Percentiles rank a stretch among this genome's conserved stretches.
phyloP scores from a whole-genome alignment of 192 early-diverging fungal genomes.

The Backusella macrospora region DNA sequence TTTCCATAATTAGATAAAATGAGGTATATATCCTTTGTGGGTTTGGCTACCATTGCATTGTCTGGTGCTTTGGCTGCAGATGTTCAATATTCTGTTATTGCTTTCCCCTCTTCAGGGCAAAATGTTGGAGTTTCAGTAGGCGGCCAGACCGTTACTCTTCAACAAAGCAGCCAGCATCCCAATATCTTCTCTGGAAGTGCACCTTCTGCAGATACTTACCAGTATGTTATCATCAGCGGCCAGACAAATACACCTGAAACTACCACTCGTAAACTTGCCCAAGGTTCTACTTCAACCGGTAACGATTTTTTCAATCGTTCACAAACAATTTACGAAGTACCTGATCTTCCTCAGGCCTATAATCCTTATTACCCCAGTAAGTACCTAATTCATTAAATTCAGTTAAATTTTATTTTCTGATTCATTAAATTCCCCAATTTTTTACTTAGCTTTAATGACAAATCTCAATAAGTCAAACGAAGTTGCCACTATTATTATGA shows the following conservation, averaged over 20 bases:
- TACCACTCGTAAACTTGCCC: slow-evolving; percentile 27
- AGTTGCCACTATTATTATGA: slow-evolving; percentile 48
- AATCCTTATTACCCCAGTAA: slow-evolving; percentile 49
- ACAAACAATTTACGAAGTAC: slow-evolving; percentile 37
- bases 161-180: slow-evolving; percentile 16
- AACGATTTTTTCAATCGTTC: slow-evolving; percentile 56
- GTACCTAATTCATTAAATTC: slow-evolving; percentile 20
- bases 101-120: slow-evolving; percentile 31
- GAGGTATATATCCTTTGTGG: slow-evolving; percentile 23
- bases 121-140: slow-evolving; percentile 36
- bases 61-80: slow-evolving; percentile 26
- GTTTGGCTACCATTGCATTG: slow-evolving; percentile 22
- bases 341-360: slow-evolving; percentile 49
- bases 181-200: slow-evolving; percentile 37
- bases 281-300: slow-evolving; percentile 35
- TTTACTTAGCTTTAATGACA: slow-evolving; percentile 28
- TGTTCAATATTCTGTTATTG: slow-evolving; percentile 41
- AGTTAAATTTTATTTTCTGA: neutral
- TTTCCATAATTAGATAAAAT: slow-evolving; percentile 11
- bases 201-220: slow-evolving; percentile 32
- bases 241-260: slow-evolving; percentile 25
- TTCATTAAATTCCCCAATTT: neutral
- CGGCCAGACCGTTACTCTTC: slow-evolving; percentile 31
- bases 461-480: slow-evolving; percentile 43
- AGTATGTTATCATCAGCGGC: slow-evolving; percentile 34